These are phyloP conservation scores for Emmonsiellopsis sp. DNA, from an alignment of 2,329 filamentous ascomycete species.

Conservation along the genomic window DNA sequence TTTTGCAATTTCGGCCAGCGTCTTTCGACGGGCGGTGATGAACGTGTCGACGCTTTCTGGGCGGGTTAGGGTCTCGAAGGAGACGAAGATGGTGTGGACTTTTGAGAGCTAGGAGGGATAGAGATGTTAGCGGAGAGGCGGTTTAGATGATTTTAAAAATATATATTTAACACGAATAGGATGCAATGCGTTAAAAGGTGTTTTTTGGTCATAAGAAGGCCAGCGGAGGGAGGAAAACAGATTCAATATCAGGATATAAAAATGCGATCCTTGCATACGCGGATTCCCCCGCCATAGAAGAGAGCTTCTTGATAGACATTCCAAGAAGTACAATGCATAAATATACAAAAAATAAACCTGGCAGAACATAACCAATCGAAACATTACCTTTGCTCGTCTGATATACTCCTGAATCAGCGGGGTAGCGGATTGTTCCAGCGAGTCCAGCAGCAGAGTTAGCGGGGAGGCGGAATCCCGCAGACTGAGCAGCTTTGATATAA, in stretches of 20 bases:
- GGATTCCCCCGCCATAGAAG: background rate
- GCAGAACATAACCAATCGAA: background rate
- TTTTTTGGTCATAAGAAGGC: too few species aligned
- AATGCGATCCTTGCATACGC: background rate
- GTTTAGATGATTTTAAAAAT: background rate
- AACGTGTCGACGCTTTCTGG: slow-evolving; percentile 58
- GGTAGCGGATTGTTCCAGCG: slow-evolving; percentile 66
- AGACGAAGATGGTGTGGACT: slow-evolving; percentile 63
- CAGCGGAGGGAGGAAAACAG: too few species aligned
- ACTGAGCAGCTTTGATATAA: slow-evolving; percentile 74
- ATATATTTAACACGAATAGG: background rate
- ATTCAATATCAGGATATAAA: background rate
- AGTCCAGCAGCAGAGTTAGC: slow-evolving; percentile 77
- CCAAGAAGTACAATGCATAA: background rate
- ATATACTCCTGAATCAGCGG: slow-evolving; percentile 66
- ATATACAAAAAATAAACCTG: background rate
- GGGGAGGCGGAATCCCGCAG: slow-evolving; percentile 72
- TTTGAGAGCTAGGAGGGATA: slow-evolving; percentile 38
- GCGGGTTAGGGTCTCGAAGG: slow-evolving; percentile 62
- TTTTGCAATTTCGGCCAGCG: slow-evolving; percentile 45
- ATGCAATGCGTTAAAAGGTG: background rate
- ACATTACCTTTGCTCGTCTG: slow-evolving; percentile 57
- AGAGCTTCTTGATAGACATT: too few species aligned
- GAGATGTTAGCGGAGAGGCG: background rate
- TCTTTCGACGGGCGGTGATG: slow-evolving; percentile 54